These are phyloP conservation scores for Wickerhamiella vanderwaltii DNA, from an alignment of 805 yeast genomes.

Conservation along the genomic window DNA sequence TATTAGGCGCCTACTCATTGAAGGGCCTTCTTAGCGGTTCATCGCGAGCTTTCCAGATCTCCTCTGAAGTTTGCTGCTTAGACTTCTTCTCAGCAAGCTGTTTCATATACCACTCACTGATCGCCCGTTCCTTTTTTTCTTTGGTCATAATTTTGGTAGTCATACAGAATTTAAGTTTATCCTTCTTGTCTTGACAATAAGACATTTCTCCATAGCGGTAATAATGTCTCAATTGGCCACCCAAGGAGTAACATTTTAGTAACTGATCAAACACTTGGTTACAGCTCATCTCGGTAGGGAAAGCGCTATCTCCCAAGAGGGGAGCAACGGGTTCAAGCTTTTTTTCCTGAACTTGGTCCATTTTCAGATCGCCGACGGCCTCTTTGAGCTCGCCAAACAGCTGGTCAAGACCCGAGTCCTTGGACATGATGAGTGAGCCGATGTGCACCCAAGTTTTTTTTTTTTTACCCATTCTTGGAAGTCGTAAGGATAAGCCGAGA, in stretches of 20 bases:
- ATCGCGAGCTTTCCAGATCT: conserved; percentile 56
- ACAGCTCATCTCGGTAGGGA: conserved; percentile 48
- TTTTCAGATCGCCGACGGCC: conserved; percentile 19
- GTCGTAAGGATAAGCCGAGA: too few relatives aligned
- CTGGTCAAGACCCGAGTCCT: conserved; percentile 15
- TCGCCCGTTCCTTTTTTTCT: conserved; percentile 35
- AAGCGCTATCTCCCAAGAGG: conserved; percentile 17
- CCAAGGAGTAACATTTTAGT: conserved; percentile 74
- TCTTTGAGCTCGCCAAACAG: conserved; percentile 18
- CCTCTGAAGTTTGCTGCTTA: conserved; percentile 65
- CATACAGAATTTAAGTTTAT: conserved; percentile 71
- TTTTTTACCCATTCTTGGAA: too few relatives aligned
- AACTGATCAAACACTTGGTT: conserved; percentile 79
- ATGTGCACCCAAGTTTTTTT: too few relatives aligned
- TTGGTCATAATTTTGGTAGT: conserved; percentile 45
- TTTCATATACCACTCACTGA: conserved; percentile 61
- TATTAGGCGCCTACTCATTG: conserved; percentile 17
- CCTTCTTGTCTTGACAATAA: conserved; percentile 55
- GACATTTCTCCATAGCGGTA: conserved; percentile 74
- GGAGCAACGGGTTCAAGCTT: neutral
- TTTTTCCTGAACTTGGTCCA: conserved; percentile 7
- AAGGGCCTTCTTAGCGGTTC: conserved; percentile 32
- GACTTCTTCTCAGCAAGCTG: conserved; percentile 45
- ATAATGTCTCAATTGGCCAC: conserved; percentile 76
- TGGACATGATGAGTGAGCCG: conserved; percentile 1